Conservation (phyloP, 176 grass and related monocot species). For the Microstegium vimineum region DNA sequence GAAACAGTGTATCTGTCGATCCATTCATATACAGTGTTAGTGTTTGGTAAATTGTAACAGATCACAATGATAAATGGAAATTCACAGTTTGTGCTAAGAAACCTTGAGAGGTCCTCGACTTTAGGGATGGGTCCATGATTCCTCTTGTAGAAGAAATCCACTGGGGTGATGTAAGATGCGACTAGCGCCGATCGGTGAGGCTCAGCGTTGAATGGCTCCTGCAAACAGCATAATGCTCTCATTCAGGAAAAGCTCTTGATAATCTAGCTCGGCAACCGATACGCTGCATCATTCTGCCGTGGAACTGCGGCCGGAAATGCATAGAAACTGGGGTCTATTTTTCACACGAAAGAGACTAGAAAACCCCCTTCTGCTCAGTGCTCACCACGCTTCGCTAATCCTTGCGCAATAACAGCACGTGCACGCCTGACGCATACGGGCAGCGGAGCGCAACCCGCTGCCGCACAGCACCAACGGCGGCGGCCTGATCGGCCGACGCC, state of each 20-base stretch:
- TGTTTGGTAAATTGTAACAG: background rate
- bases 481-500: background rate
- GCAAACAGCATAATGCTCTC: constrained; percentile 21
- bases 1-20: constrained; percentile 71
- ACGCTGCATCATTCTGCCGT: background rate
- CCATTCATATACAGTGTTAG: background rate
- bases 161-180: constrained; percentile 75
- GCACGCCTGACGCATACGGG: background rate
- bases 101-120: constrained; percentile 75
- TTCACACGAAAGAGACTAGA: background rate
- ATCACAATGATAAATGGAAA: background rate
- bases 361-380: background rate
- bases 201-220: constrained; percentile 99
- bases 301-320: background rate
- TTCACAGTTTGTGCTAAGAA: constrained; percentile 4
- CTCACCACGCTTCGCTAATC: background rate
- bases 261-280: background rate
- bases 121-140: constrained; percentile 96
- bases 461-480: background rate
- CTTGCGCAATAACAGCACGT: background rate
- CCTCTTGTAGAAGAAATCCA: constrained; percentile 98
- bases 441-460: too few relatives aligned
- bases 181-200: constrained; percentile 62
- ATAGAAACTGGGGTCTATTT: background rate
- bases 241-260: background rate